phyloP scores from a whole-genome alignment of 495 filamentous ascomycete genomes.

The Diplogelasinospora grovesii region DNA sequence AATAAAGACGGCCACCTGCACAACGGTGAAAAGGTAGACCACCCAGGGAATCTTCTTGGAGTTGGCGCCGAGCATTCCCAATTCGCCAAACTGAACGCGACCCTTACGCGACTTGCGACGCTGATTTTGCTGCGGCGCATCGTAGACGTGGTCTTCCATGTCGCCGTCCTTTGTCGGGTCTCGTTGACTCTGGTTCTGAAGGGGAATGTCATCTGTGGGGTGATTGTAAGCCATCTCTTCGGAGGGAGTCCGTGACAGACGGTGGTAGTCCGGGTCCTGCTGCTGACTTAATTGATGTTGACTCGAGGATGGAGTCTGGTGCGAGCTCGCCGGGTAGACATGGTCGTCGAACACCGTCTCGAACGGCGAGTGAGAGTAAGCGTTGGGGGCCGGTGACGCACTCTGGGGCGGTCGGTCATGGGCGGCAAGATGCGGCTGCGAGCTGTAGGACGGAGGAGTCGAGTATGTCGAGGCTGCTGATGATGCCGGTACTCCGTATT shows the following conservation, averaged over 20 bases:
- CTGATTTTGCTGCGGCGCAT: slow-evolving; percentile 29
- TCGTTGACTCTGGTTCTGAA: slow-evolving; percentile 43
- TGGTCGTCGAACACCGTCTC: slow-evolving; percentile 55
- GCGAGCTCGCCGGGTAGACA: slow-evolving; percentile 50
- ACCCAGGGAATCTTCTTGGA: slow-evolving; percentile 68
- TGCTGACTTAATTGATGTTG: slow-evolving; percentile 42
- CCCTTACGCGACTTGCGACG: slow-evolving; percentile 21
- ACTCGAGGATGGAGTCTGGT: slow-evolving; percentile 23
- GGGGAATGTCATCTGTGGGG: slow-evolving; percentile 59
- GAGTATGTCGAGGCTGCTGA: slow-evolving; percentile 22
- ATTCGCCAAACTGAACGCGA: slow-evolving; percentile 37
- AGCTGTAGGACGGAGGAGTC: slow-evolving; percentile 26
- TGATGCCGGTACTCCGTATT: slow-evolving; percentile 36
- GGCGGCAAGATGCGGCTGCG: slow-evolving; percentile 20
- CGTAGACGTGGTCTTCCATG: slow-evolving; percentile 47
- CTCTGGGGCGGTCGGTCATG: slow-evolving; percentile 18
- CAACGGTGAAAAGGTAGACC: slow-evolving; percentile 68
- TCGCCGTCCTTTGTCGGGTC: slow-evolving; percentile 29
- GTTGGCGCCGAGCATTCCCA: slow-evolving; percentile 42
- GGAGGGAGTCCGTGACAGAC: slow-evolving; percentile 32
- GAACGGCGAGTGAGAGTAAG: slow-evolving; percentile 42
- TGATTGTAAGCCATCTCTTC: slow-evolving; percentile 34
- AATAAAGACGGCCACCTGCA: slow-evolving; percentile 85
- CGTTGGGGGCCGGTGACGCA: neutral
- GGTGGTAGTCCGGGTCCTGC: slow-evolving; percentile 51